These are phyloP conservation scores for Boletus rubescentipes DNA, from an alignment of 768 basidiomycete genomes.

Conservation along the genomic window DNA sequence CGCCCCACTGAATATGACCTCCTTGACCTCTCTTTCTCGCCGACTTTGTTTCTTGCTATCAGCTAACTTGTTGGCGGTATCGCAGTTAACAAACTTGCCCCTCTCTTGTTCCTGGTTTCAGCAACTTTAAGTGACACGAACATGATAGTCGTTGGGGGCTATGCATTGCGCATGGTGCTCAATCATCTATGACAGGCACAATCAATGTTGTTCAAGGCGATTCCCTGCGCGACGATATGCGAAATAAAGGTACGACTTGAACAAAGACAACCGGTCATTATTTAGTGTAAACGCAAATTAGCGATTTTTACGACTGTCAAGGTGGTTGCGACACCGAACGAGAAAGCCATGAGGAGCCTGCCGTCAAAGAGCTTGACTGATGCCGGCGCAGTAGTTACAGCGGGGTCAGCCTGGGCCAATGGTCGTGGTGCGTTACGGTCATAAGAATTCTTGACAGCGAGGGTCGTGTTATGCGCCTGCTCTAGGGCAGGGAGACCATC, in stretches of 20 bases:
- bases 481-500: slow-evolving; percentile 56
- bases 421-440: slow-evolving; percentile 14
- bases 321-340: slow-evolving; percentile 26
- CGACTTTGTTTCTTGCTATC: too few species aligned
- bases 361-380: neutral
- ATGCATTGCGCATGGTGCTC: too few species aligned
- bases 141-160: too few species aligned
- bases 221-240: too few species aligned
- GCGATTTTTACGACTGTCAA: slow-evolving; percentile 12
- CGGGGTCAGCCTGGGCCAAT: neutral
- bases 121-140: too few species aligned
- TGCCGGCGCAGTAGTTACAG: neutral
- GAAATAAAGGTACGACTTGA: neutral
- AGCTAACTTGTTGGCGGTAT: too few species aligned
- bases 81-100: too few species aligned
- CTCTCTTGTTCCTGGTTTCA: too few species aligned
- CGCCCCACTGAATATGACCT: too few species aligned
- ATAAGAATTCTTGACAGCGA: slow-evolving; percentile 23
- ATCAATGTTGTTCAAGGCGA: too few species aligned
- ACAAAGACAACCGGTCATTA: neutral
- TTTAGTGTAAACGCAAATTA: slow-evolving; percentile 6
- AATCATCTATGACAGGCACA: too few species aligned
- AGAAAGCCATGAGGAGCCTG: slow-evolving; percentile 29
- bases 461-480: slow-evolving; percentile 25
- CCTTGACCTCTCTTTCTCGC: too few species aligned